Base-by-base conservation (phyloP, 768 basidiomycete genomes). In the Boletus subcaerulescens region DNA sequence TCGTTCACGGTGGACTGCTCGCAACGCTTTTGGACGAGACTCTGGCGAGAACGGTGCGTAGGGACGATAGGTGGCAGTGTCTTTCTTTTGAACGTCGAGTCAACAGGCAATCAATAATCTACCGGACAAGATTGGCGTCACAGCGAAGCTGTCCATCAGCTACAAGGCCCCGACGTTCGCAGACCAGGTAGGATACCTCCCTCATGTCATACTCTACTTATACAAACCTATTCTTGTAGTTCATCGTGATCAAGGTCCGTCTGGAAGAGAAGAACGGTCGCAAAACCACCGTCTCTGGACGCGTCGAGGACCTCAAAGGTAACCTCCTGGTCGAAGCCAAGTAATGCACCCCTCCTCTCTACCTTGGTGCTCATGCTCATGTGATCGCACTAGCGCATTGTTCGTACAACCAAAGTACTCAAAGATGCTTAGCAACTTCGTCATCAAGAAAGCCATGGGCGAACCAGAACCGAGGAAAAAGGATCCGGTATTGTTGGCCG, bases 361-460 rank as follows among this genome's bases (percentile, higher is more conserved):
- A 4, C 24, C 0, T 50, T 29, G 6, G 10, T 26, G 20, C n/a
- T 46, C 42, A 8, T 49, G 17, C n/a, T 50, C 31, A 55, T 33
- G 10, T 20, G 41, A 17, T 32, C 26, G 5, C 35, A 29, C 8
- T 65, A 92, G 91, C 0, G 90, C 83, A 0, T 76, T 87, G 36
- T 97, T 96, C 64, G 83, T 98, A 14, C 93, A 98, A 63, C 95
- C 95, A 2, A 85, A 83, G 54, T 93, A 95, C 63, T 89, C 94
- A 3, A 83, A 86, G 53, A 75, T 93, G 47, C 76, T 97, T 26
- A 83, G 84, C 60, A 79, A 80, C 36, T 73, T 72, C 2, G 76
- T 79, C 4, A 69, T 93, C 1, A 79, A 77, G 51, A 80, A 86
- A 57, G 79, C 82, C 2, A 79, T 93, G 72, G 91, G 92, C 8